Base-by-base conservation (phyloP, 2,329 filamentous ascomycete species). In the Alternaria infectoria region DNA sequence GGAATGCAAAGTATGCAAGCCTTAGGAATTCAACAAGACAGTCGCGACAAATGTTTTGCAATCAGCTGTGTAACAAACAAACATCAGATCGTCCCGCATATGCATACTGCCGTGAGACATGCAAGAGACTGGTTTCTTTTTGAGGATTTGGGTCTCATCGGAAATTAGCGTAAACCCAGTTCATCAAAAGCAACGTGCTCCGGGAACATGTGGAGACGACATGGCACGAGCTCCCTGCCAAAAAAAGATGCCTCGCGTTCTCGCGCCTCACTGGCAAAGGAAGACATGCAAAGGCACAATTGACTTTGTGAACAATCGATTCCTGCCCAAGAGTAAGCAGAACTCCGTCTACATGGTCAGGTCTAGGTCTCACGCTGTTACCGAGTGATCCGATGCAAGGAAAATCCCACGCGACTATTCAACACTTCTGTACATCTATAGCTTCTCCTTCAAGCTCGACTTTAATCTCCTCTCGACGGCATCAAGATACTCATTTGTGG, bases 401-500 rank as follows among this genome's bases (percentile, higher is more conserved):
- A 19, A 36, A 23, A 25, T 11, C 19, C 19, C 13, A 10, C 11
- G 49, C 49, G 25, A 40, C 13, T 49, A 43, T 49, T 59, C 23
- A 32, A 54, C 56, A 45, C 54, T 23, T 26, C 19, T 17, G n/a
- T 15, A 32, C 54, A 43, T 54, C 66, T 85, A 93, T 83, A 93
- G 80, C 88, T 93, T 93, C 83, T 90, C 86, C 86, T 91, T 91
- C 75, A 97, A 84, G 72, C 89, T 89, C 69, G 84, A 84, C 89
- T 95, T 94, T 84, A 99, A 87, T 77, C 93, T 87, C 83, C 89
- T 90, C 89, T 98, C 95, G 54, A 98, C 95, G 44, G 95, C 95
- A 77, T 91, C 88, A 78, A 99, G 84, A 85, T 98, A 99, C 85
- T 97, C 75, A 72, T 86, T 88, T 61, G 95, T 98, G 57, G 93